Evolutionary conservation across 495 filamentous ascomycete genomes (phyloP), one percentile per base, ranked within the genome.

Genomic region (Echria macrotheca): DNA sequence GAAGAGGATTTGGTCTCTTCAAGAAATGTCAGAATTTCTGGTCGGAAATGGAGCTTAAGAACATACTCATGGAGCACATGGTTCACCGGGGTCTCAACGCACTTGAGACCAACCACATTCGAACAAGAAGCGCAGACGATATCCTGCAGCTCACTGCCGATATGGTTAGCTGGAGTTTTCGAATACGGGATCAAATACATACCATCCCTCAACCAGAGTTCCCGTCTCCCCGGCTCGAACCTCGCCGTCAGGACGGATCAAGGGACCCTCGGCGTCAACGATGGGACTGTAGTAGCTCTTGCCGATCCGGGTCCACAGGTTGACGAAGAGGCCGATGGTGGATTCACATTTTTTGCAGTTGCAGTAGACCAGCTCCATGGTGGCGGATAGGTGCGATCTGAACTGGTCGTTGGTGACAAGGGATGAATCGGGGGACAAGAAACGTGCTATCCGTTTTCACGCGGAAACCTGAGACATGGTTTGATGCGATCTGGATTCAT

Each of bases 291-390:
- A 61, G 50, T 75, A 72, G 18, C 50, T 61, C 36, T 65, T 69
- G 15, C 68, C 71, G 41, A 78, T 64, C 23, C 67, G 58, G 4
- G 50, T 65, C 73, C 72, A 77, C 7, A 67, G 41, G 46, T 77
- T 75, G 48, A 57, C 19, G 26, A 70, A 71, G 2, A 49, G 38
- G 14, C 68, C 69, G 8, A 77, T 39, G 6, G 54, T 47, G 10
- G 46, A 31, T 15, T 55, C 52, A 57, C 75, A 76, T 26, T 67
- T 54, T 24, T 53, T 54, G 53, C 74, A 78, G 23, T 49, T 60
- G 48, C 65, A 70, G 12, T 45, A 24, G 15, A 69, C 57, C 8
- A 14, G 44, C 18, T 68, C 64, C 68, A 71, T 70, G 33, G 17
- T 37, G 33, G 11, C 12, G 1, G 6, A n/a, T 44, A 4, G 8